Percentiles rank a stretch among this genome's conserved stretches.
Evolutionary conservation across 306 rosid species (phyloP).

Genomic region (Gleditsia sinensis): DNA sequence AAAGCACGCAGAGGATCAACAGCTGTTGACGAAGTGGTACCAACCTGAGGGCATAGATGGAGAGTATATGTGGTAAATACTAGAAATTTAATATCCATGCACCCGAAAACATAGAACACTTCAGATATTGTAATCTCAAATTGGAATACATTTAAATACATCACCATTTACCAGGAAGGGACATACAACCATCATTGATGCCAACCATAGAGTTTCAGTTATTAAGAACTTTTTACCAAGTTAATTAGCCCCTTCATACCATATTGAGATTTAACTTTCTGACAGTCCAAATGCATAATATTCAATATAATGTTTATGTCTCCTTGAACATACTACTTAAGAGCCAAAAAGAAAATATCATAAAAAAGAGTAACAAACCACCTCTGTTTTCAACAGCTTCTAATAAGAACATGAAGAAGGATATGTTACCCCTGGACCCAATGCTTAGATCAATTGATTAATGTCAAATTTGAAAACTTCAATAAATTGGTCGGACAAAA

Average conservation of each 20-base stretch:
- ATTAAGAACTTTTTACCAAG: not conserved
- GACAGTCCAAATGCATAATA: slow-evolving; percentile 2
- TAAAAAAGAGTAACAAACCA: not conserved
- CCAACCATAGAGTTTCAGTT: slow-evolving; percentile 7
- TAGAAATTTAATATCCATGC: slow-evolving; percentile 5
- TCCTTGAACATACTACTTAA: slow-evolving; percentile 10
- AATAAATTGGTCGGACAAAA: not conserved
- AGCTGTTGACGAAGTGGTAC: slow-evolving; percentile 95
- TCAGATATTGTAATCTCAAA: not conserved
- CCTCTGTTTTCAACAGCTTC: slow-evolving; percentile 1
- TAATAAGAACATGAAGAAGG: slow-evolving; percentile 11
- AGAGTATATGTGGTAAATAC: slow-evolving; percentile 22
- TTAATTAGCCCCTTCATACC: slow-evolving; percentile 13
- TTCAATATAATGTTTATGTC: not conserved
- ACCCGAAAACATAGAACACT: not conserved
- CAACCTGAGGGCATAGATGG: slow-evolving; percentile 57
- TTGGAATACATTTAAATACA: not conserved
- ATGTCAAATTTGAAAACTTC: not conserved
- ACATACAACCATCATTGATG: slow-evolving; percentile 12
- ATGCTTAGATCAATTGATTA: not conserved
- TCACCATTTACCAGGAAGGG: slow-evolving; percentile 13
- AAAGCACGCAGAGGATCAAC: slow-evolving; percentile 79
- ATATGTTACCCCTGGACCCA: slow-evolving; percentile 7
- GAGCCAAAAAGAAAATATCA: slow-evolving; percentile 3
- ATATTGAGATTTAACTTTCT: slow-evolving; percentile 2